A percentile compares a stretch with the other conserved stretches of the same genome.
phyloP scores from a whole-genome alignment of 306 rosid genomes.

The Quercus suber region DNA sequence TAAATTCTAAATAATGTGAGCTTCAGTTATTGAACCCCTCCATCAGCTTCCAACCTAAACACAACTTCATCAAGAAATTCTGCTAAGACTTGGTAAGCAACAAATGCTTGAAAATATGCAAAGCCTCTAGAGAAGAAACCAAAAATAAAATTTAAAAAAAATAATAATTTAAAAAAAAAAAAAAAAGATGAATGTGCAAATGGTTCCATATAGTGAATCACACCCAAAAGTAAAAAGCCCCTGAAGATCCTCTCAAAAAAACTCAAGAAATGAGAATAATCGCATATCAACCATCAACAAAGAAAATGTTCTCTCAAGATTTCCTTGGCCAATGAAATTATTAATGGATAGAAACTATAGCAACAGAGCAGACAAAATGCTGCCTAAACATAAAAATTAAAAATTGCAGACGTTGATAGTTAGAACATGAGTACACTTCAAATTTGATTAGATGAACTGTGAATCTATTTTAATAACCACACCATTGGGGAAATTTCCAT shows the following conservation, averaged over 20 bases:
- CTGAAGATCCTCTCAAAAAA: not conserved
- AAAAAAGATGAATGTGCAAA: not conserved
- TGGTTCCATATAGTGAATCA: not conserved
- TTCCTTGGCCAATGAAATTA: not conserved
- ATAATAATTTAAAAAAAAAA: not conserved
- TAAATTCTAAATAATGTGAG: not conserved
- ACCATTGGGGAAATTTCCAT: constrained; percentile 1
- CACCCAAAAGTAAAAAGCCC: not conserved
- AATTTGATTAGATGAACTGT: not conserved
- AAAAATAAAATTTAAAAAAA: not conserved
- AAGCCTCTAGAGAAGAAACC: not conserved
- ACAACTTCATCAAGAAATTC: not conserved
- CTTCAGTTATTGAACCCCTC: not conserved
- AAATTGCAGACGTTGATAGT: not conserved
- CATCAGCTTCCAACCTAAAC: not conserved
- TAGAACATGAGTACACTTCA: not conserved
- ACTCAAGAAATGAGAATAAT: not conserved
- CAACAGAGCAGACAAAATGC: not conserved
- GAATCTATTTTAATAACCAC: not conserved
- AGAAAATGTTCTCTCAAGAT: not conserved
- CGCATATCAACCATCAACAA: not conserved
- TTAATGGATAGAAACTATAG: not conserved
- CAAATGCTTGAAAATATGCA: not conserved
- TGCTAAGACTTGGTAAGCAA: not conserved
- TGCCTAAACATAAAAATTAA: not conserved